Base-by-base conservation (phyloP, 495 filamentous ascomycete species). In the Penicillium simplicissimum region DNA sequence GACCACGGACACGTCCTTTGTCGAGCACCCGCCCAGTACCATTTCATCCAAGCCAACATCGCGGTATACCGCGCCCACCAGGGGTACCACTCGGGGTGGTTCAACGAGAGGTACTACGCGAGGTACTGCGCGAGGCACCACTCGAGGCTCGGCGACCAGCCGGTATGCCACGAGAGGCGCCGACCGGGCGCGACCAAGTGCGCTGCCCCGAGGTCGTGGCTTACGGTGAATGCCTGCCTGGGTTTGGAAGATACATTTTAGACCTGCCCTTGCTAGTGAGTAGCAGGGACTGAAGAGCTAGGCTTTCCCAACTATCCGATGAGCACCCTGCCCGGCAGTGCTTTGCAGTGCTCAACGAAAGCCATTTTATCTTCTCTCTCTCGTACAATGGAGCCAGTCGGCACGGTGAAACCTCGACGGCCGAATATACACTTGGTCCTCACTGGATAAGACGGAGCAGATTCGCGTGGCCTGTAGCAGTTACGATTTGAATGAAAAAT, bases 1-100 rank as follows among this genome's bases (percentile, higher is more conserved):
- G 81, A 97, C 94, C 28, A 97, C 90, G 31, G 95, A 97, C 73
- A 96, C 92, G 14, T 92, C 92, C 13, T 98, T 97, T 67, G 86
- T 97, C 25, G 92, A 96, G 23, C 89, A 97, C 70, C 92, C 93
- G 15, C 85, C 90, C 1, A 85, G 82, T 36, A 76, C 71, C 21
- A 52, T 72, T 9, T 86, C 87, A 19, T 86, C 87, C 6, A 91
- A 87, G 72, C 77, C 84, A 4, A 74, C 87, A 3, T 78, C 84
- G n/a, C 90, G 86, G 63, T 87, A 87, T 68, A 70, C 84, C 40
- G 85, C 84, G 13, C 64, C 62, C 6, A 65, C 66, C 37, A 67
- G 74, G 35, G 67, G 78, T 68, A 69, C 58, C 1, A 56, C 66
- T 42, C 63, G 51, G 15, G 51, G 51, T 19, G 34, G 31, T 19